Conservation (phyloP, 257 asterid genomes). For the Ilex aquifolium region DNA sequence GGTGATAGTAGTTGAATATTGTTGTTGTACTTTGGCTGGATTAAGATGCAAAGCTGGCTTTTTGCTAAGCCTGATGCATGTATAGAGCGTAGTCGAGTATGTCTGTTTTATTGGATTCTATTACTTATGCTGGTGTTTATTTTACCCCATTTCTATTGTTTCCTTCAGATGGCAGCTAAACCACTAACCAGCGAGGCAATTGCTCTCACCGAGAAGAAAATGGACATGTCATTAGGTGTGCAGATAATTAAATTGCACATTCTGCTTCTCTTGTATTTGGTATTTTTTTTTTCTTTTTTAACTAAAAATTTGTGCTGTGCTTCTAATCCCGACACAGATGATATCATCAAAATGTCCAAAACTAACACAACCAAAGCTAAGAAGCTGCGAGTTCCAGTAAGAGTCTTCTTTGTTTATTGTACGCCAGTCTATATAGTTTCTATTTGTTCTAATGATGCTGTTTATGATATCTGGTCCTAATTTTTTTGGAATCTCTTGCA, state of each 20-base stretch:
- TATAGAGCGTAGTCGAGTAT: too few relatives aligned
- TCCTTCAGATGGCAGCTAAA: slow-evolving; percentile 68
- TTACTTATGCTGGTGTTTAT: slow-evolving; percentile 3
- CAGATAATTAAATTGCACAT: not conserved
- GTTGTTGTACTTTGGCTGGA: too few relatives aligned
- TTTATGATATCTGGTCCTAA: slow-evolving; percentile 4
- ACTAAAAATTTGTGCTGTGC: not conserved
- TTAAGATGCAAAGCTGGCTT: too few relatives aligned
- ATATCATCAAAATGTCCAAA: slow-evolving; percentile 83
- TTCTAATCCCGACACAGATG: slow-evolving; percentile 44
- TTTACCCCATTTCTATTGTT: slow-evolving; percentile 2
- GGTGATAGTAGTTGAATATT: too few relatives aligned
- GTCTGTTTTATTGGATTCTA: too few relatives aligned
- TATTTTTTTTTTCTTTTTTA: not conserved
- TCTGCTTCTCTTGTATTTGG: slow-evolving; percentile 3
- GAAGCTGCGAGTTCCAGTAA: slow-evolving; percentile 63
- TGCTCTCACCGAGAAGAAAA: slow-evolving; percentile 94
- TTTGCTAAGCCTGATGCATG: too few relatives aligned
- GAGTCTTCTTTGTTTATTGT: slow-evolving; percentile 6
- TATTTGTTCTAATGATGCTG: not conserved
- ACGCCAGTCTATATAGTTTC: not conserved
- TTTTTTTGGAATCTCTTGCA: slow-evolving; percentile 21
- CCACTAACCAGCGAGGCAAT: slow-evolving; percentile 59
- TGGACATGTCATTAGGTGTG: slow-evolving; percentile 85
- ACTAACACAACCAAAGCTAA: slow-evolving; percentile 38